Evolutionary conservation across 768 basidiomycete genomes (phyloP), one percentile per base, ranked within the genome.

Genomic region (Neoboletus brunneissimus): DNA sequence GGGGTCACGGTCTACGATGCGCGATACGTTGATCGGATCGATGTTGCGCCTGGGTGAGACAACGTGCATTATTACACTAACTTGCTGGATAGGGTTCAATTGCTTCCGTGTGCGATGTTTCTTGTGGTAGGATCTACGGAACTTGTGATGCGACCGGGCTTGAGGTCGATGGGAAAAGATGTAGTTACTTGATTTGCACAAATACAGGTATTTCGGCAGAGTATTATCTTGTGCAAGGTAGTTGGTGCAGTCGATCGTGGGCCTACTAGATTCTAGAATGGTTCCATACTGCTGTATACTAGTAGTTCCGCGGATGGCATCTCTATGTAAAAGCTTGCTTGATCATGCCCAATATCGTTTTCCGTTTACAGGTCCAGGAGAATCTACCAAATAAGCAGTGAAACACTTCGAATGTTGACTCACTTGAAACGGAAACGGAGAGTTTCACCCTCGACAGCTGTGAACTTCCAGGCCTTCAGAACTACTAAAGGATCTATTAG

Each of bases 11-110:
- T 20, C 42, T 6, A 25, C 23, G 5, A 27, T 11, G 18, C 32
- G 23, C 54, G 23, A 51, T 58, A 11, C 20, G n/a, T 41, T 43
- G 31, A 31, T 51, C 16, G 38, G 25, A 47, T 58, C 20, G 56
- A 34, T 40, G 35, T 27, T 31, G 16, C 34, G 22, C 44, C 35
- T 32, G 10, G 16, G 10, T 51, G 22, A 40, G 22, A n/a, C 15
- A 13, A 16, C n/a, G 44, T 3, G 29, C 29, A 20, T 31, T 22
- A 11, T 32, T 32, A n/a, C 25, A 27, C 13, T 6, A 25, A 12
- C n/a, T 23, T 12, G 35, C 27, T n/a, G n/a, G n/a, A 29, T 3
- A 35, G 29, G 43, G 29, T 27, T 27, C 27, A 27, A 27, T 38
- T 32, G 29, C 25, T 38, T 55, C 41, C 13, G 12, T 44, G 16